Conservation (phyloP, 345 rosid species). For the Cardamine occulta region DNA sequence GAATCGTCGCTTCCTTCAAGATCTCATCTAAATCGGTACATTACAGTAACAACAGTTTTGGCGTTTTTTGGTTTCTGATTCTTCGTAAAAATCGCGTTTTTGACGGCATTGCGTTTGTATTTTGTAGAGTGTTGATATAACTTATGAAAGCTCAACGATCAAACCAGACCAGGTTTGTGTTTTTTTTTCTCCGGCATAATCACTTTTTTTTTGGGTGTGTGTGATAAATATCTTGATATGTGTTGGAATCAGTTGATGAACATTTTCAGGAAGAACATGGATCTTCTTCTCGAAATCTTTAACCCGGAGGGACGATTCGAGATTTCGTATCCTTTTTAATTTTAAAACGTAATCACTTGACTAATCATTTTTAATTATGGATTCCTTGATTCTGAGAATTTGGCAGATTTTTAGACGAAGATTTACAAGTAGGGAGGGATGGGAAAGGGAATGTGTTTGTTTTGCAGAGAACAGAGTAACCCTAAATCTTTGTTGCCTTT, state of each 20-base stretch:
- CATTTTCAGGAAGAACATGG: slow-evolving; percentile 67
- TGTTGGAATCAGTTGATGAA: slow-evolving; percentile 69
- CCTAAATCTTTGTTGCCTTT: slow-evolving; percentile 22
- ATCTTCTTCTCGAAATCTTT: slow-evolving; percentile 70
- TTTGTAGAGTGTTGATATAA: slow-evolving; percentile 73
- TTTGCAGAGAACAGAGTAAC: slow-evolving; percentile 61
- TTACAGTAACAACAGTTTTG: background rate
- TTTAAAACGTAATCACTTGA: background rate
- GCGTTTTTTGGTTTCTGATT: background rate
- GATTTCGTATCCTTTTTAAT: slow-evolving; percentile 73
- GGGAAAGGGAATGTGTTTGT: slow-evolving; percentile 78
- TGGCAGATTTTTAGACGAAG: slow-evolving; percentile 76
- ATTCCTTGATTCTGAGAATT: slow-evolving; percentile 46
- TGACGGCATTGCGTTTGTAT: slow-evolving; percentile 15
- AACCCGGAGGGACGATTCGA: slow-evolving; percentile 89
- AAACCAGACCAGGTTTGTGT: slow-evolving; percentile 71
- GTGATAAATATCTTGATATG: background rate
- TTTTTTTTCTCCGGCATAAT: background rate
- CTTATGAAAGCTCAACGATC: slow-evolving; percentile 66
- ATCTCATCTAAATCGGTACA: slow-evolving; percentile 69
- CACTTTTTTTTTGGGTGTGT: background rate
- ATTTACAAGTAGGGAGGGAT: slow-evolving; percentile 78
- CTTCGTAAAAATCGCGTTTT: background rate
- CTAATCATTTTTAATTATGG: background rate
- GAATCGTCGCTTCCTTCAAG: slow-evolving; percentile 75